Base-by-base conservation (phyloP, 176 grass and related monocot genomes). In the Carex kokanica region DNA sequence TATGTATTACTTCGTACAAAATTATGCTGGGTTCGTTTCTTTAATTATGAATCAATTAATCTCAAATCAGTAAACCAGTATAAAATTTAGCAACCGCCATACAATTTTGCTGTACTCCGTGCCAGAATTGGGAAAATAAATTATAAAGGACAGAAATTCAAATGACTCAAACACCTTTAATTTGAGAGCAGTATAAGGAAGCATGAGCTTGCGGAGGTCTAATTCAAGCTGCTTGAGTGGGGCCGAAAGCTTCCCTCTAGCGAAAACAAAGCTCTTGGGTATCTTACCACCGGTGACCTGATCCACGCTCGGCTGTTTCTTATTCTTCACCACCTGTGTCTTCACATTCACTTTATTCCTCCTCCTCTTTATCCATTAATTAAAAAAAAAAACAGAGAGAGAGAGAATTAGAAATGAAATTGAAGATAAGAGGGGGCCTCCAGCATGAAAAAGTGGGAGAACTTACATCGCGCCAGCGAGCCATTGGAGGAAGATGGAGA, bases 211-310 rank as follows among this genome's bases (percentile, higher is more conserved):
- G 34, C 90, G 92, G 58, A 98, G 89, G 72, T 98, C 95, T 65
- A 90, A 82, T 79, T 95, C 89, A 21, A 98, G 89, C 55, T 98
- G 91, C 13, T 86, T 93, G 57, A 98, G 91, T 55, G 86, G 90
- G 53, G 81, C 84, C 8, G 95, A 89, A 10, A 95, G 74, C 84
- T 94, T 98, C 43, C 92, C 95, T 38, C 95, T 90, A 3, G 89
- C 85, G 66, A 98, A 98, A 13, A 98, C 90, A 25, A 98, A 98
- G 82, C 92, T 98, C 89, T 93, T 93, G 1, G 95, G 95, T 75
- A 98, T 91, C 90, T 89, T 98, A 55, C 63, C 74, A 5, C 95
- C 91, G 24, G 89, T 95, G 63, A 98, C 86, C 84, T 95, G 91
- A 84, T 98, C 89, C 13, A 98, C 92, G 74, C 64, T 84, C 12